phyloP scores from a whole-genome alignment of 2,329 filamentous ascomycete species.

The Blastomyces silverae region DNA sequence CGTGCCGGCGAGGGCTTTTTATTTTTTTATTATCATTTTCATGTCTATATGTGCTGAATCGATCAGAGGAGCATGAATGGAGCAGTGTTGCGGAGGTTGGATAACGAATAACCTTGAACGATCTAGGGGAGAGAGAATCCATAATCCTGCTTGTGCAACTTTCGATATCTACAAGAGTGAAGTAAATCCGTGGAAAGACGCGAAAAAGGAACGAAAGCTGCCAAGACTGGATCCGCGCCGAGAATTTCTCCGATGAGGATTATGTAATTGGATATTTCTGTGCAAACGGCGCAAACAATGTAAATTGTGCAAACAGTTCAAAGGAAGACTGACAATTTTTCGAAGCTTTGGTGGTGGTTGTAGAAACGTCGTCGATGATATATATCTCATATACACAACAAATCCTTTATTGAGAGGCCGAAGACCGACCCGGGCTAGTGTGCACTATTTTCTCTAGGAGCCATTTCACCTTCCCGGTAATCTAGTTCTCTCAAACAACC shows the following conservation, averaged over 20 bases:
- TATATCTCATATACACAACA: not conserved
- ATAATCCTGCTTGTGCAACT: too few species aligned
- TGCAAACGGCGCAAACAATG: not conserved
- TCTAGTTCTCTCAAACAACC: conserved; percentile 4
- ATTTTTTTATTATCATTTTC: too few species aligned
- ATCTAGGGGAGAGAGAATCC: not conserved
- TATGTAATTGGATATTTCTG: not conserved
- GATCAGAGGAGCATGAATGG: too few species aligned
- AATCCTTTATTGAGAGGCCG: not conserved
- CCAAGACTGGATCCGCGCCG: too few species aligned
- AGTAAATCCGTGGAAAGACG: too few species aligned
- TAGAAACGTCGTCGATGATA: not conserved
- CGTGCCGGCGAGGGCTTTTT: too few species aligned
- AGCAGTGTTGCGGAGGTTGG: too few species aligned
- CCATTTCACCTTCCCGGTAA: not conserved
- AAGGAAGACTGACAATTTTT: not conserved
- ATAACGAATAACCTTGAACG: too few species aligned
- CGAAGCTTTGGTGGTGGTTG: not conserved
- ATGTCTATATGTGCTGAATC: too few species aligned
- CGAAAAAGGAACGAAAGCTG: too few species aligned
- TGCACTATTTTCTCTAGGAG: too few species aligned
- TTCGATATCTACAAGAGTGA: too few species aligned
- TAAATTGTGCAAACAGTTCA: not conserved
- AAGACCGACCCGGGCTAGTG: not conserved
- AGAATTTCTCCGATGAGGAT: not conserved